Percentiles rank a stretch among this genome's conserved stretches.
Conservation (phyloP, 1,284 basidiomycete species). For the Xerocomus amazonicus region DNA sequence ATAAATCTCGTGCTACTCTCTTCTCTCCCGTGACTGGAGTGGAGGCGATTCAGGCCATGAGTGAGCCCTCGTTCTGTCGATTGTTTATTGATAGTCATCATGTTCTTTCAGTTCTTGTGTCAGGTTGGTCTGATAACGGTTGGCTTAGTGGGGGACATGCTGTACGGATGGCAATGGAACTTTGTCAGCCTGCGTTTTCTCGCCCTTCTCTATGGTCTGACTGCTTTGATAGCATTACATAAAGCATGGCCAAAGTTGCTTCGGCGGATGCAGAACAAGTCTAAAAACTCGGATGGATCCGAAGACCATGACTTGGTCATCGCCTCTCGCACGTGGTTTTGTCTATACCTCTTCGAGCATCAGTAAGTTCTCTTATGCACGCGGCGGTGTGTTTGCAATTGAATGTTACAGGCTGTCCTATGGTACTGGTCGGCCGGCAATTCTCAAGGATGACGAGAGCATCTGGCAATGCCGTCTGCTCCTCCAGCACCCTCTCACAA, state of each 20-base stretch:
- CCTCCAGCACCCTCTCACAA: slow-evolving; percentile 83
- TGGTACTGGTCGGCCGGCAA: slow-evolving; percentile 87
- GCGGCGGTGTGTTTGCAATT: background rate
- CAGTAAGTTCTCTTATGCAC: slow-evolving; percentile 54
- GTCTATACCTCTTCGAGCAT: slow-evolving; percentile 88
- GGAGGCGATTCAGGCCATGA: slow-evolving; percentile 89
- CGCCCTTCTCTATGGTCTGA: slow-evolving; percentile 10
- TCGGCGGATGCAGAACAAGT: slow-evolving; percentile 65
- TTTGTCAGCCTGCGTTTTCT: slow-evolving; percentile 49
- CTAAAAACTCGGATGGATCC: slow-evolving; percentile 51
- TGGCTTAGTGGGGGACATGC: slow-evolving; percentile 92
- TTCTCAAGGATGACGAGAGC: slow-evolving; percentile 87
- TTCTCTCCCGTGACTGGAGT: slow-evolving; percentile 79
- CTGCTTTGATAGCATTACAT: slow-evolving; percentile 63
- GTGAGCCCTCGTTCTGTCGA: slow-evolving; percentile 42
- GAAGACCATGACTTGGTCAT: slow-evolving; percentile 80
- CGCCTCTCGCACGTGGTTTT: slow-evolving; percentile 84
- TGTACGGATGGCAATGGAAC: slow-evolving; percentile 89
- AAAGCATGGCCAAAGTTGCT: slow-evolving; percentile 84
- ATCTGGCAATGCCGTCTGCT: slow-evolving; percentile 78
- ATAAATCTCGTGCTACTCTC: slow-evolving; percentile 79
- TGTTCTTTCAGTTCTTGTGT: slow-evolving; percentile 62
- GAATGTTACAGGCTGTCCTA: slow-evolving; percentile 69
- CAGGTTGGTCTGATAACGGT: slow-evolving; percentile 88
- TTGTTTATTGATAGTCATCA: slow-evolving; percentile 3